Conservation (phyloP, 345 rosid genomes). For the Xanthoceras sorbifolium region DNA sequence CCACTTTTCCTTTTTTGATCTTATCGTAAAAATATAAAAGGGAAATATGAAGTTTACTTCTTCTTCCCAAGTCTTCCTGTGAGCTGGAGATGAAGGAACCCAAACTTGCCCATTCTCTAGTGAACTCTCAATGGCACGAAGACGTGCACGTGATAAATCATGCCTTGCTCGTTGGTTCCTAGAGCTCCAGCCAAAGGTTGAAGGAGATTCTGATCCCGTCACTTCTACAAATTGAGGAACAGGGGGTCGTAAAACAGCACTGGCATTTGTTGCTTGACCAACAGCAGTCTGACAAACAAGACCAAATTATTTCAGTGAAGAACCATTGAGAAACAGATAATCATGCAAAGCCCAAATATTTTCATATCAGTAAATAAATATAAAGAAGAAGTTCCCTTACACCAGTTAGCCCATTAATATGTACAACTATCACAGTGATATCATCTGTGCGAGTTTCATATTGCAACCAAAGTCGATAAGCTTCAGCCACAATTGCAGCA, state of each 20-base stretch:
- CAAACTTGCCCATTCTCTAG: conserved; percentile 81
- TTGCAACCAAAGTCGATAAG: conserved; percentile 97
- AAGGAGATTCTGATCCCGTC: conserved; percentile 90
- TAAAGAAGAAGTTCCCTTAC: conserved; percentile 46
- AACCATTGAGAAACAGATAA: conserved; percentile 22
- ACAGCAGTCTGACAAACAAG: conserved; percentile 52
- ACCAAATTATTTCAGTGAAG: conserved; percentile 3
- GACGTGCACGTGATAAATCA: conserved; percentile 91
- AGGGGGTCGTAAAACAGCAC: conserved; percentile 50
- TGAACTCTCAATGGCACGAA: conserved; percentile 91
- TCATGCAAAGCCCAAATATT: conserved; percentile 9
- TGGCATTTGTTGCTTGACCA: conserved; percentile 44
- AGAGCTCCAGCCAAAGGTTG: conserved; percentile 69
- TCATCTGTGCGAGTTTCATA: conserved; percentile 99
- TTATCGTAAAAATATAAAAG: conserved; percentile 17
- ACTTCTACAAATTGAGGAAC: conserved; percentile 75
- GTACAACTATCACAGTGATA: conserved; percentile 93
- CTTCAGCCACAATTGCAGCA: conserved; percentile 99
- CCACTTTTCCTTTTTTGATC: conserved; percentile 9
- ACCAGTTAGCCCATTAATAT: conserved; percentile 69
- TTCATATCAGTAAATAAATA: background rate
- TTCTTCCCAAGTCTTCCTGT: conserved; percentile 99
- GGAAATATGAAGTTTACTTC: conserved; percentile 54
- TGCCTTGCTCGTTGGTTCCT: conserved; percentile 76
- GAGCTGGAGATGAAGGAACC: conserved; percentile 89